Conservation (phyloP, 2,329 filamentous ascomycete genomes). For the Trichoderma endophyticum region DNA sequence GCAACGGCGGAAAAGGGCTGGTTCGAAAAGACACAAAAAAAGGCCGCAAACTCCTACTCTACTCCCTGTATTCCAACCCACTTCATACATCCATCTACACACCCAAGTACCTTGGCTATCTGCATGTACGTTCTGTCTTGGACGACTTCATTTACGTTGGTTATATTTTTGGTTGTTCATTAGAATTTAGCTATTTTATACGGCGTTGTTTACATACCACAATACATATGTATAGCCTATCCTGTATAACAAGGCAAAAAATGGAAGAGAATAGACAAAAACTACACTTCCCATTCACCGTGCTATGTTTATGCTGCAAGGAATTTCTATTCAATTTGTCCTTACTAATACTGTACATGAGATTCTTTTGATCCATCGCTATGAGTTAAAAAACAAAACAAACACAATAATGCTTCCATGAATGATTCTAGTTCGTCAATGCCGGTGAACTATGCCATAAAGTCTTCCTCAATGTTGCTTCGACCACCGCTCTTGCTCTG, state of each 20-base stretch:
- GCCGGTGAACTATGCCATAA: conserved; percentile 37
- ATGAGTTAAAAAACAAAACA: not conserved
- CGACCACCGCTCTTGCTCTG: conserved; percentile 3
- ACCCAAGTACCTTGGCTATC: not conserved
- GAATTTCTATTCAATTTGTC: not conserved
- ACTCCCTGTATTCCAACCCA: not conserved
- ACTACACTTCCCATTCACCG: not conserved
- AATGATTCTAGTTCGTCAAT: not conserved
- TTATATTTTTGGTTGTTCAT: not conserved
- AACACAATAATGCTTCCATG: not conserved
- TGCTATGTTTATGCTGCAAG: not conserved
- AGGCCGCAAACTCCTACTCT: not conserved
- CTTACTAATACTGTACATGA: not conserved
- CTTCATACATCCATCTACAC: not conserved
- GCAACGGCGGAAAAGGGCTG: not conserved
- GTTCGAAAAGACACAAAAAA: not conserved
- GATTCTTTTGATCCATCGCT: not conserved
- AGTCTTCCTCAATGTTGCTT: conserved; percentile 42
- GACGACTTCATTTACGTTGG: not conserved
- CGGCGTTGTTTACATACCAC: conserved; percentile 11
- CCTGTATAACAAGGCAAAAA: not conserved
- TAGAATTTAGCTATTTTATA: conserved; percentile 10
- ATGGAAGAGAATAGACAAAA: not conserved
- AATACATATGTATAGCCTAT: not conserved
- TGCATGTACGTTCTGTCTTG: not conserved